Evolutionary conservation across 768 basidiomycete genomes (phyloP), one percentile per base, ranked within the genome.

Genomic region (Trametes sanguinea): DNA sequence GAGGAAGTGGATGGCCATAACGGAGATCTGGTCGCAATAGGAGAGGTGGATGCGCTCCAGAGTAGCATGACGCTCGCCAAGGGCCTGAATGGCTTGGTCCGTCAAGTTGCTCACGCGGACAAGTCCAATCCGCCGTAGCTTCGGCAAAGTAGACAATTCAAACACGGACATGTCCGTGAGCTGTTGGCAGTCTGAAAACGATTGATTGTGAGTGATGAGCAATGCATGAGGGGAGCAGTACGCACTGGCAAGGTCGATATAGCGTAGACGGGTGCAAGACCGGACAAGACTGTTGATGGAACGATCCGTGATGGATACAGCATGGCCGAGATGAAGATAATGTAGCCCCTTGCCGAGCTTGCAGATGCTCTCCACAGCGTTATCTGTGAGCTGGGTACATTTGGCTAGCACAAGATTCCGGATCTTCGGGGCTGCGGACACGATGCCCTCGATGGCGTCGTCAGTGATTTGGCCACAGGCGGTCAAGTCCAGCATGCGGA

Each of bases 21-120:
- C 92, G 6, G 91, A 87, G 58, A 99, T 90, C 70, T 95, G 92
- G 73, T 97, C 94, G 74, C 97, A 99, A 72, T 98, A 98, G 2
- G 94, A 97, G 51, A 99, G 80, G 75, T 99, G 97, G 22, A 99
- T 94, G 43, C 97, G 89, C 73, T 99, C 97, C 27, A 98, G 81
- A 8, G 93, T 89, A 32, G 86, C 85, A 68, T 92, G 87, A 14
- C 94, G 85, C 63, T 94, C 90, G 8, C 87, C 92, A 9, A 99
- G 84, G 1, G 95, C 83, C 71, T 90, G 91, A 35, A 98, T 87
- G 2, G 94, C 94, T 68, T 96, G 87, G 71, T 99, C 97, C 10
- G 97, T 99, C 58, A 99, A 78, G 68, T 95, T 93, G 72, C 79
- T 85, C 51, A 98, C 95, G 61, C 95, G 87, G 45, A 98, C 97